Percentiles rank a stretch among this genome's conserved stretches.
These are phyloP conservation scores for Erigeron canadensis DNA, from an alignment of 129 eudicot genomes.

Conservation along the genomic window DNA sequence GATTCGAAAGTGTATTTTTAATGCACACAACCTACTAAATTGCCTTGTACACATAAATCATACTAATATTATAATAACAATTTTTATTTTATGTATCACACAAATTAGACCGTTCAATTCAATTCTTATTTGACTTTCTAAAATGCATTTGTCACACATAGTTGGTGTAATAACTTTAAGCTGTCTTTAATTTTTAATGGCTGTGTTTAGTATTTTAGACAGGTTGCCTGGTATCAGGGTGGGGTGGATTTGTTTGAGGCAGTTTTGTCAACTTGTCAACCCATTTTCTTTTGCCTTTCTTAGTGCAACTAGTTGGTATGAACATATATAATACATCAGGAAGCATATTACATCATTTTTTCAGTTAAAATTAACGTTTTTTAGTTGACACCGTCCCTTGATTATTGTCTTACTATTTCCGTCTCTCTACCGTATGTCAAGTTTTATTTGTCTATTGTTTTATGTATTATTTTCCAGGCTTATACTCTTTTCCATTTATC, in stretches of 20 bases:
- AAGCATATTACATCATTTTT: not conserved
- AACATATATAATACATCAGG: not conserved
- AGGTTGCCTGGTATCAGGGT: not conserved
- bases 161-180: not conserved
- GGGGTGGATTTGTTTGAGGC: not conserved
- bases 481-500: not conserved
- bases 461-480: not conserved
- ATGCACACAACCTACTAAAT: not conserved
- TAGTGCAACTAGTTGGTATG: conserved; percentile 4
- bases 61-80: not conserved
- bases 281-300: not conserved
- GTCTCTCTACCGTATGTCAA: not conserved
- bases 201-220: not conserved
- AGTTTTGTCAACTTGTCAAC: not conserved
- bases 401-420: conserved; percentile 2
- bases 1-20: not conserved
- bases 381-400: conserved; percentile 9
- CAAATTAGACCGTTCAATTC: too few relatives aligned
- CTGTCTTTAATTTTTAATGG: not conserved
- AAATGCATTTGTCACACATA: not conserved
- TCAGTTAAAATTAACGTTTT: not conserved
- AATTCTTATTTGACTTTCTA: too few relatives aligned
- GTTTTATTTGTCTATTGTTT: not conserved
- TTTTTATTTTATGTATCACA: not conserved
- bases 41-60: not conserved